Evolutionary conservation across 441 rosid species (phyloP).

Genomic region (Populus hybrid): DNA sequence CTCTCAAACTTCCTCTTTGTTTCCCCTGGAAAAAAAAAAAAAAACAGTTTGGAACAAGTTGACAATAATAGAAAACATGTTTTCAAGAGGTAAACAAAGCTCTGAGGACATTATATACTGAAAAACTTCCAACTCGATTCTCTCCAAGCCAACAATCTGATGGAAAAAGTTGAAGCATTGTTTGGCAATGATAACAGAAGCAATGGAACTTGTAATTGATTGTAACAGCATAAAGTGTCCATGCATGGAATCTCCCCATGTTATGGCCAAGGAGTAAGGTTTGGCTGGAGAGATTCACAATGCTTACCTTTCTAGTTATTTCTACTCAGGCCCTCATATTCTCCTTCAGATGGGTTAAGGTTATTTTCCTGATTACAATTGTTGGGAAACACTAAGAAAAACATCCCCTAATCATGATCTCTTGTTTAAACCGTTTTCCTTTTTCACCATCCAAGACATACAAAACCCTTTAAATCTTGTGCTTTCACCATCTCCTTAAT

Average conservation of each 20-base stretch:
- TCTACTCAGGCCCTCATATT: not conserved
- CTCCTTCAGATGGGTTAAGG: not conserved
- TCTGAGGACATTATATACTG: not conserved
- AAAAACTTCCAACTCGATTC: not conserved
- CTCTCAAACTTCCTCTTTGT: conserved; percentile 83
- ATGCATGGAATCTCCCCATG: not conserved
- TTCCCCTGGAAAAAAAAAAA: not conserved
- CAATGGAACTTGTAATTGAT: not conserved
- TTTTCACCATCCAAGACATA: not conserved
- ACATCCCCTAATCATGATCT: not conserved
- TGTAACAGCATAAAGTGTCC: not conserved
- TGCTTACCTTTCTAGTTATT: not conserved
- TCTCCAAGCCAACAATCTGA: not conserved
- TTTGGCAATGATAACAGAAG: not conserved
- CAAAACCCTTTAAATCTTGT: not conserved
- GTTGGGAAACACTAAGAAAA: not conserved
- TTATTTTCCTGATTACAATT: not conserved
- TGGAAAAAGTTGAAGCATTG: not conserved
- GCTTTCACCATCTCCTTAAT: not conserved
- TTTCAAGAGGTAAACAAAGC: not conserved
- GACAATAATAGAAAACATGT: not conserved
- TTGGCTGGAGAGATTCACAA: not conserved
- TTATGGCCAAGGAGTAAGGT: not conserved
- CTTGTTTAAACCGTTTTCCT: not conserved
- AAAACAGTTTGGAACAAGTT: not conserved